Base-by-base conservation (phyloP, 257 asterid genomes). In the Capsicum chinense region DNA sequence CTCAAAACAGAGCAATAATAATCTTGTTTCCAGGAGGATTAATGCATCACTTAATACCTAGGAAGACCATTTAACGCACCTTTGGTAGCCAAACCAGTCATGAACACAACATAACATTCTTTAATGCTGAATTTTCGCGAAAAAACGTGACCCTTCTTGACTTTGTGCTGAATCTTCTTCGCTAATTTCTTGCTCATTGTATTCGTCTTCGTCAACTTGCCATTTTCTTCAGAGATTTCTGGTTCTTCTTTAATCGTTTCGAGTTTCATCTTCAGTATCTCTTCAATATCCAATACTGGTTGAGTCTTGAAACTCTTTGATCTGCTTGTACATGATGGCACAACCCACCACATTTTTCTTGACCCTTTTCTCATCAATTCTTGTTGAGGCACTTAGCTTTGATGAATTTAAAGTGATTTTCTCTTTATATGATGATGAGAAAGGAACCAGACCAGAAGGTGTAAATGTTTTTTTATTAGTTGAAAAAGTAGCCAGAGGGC, bases 191-290 rank as follows among this genome's bases (percentile, higher is more conserved):
- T 83, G 66, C 82, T 79, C 79, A 68, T 48, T 52, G 15, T 81
- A 15, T 83, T 87, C 83, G 85, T 79, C 8, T 78, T 16, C 26
- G 17, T 73, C 13, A 67, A 35, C 66, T 83, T 70, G 60, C 88
- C 83, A 68, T 85, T 83, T 44, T 87, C 92, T 15, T 86, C 92
- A 56, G 16, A 26, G 5, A 14, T 83, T 71, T 93, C 97, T 0
- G 90, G 87, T 67, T 93, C 94, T 84, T 94, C 98, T 73, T 83
- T 63, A 86, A 95, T 92, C 6, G 93, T 91, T 47, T 87, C 95
- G 7, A 93, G 96, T 89, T 92, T 93, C 97, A 90, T 92, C 88
- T 92, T 95, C 3, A 95, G 87, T 83, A 93, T 90, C 9, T 95
- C 97, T 47, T 92, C 93, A 15, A 92, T 87, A 62, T 90, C 94